Conservation (phyloP, 257 asterid genomes). For the Echium plantagineum region DNA sequence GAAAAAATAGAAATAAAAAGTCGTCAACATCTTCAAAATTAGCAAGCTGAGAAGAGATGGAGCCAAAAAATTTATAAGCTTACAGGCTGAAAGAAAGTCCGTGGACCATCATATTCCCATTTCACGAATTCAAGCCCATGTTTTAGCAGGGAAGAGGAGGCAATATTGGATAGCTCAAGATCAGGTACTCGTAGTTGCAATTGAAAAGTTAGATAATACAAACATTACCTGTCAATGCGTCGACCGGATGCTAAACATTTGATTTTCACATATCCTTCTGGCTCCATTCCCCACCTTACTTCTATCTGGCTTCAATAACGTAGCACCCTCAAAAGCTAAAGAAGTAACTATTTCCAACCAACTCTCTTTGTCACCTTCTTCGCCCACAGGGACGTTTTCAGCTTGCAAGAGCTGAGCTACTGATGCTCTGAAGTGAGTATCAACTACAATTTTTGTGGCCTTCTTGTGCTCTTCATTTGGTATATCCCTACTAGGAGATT, state of each 20-base stretch:
- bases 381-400: conserved; percentile 36
- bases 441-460: conserved; percentile 54
- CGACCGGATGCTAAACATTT: conserved; percentile 66
- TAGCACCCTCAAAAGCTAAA: conserved; percentile 79
- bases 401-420: conserved; percentile 59
- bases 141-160: background rate
- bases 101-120: background rate
- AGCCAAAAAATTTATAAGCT: no score
- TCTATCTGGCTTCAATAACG: conserved; percentile 61
- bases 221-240: conserved; percentile 46
- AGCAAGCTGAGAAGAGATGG: background rate
- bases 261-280: conserved; percentile 76
- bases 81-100: no score
- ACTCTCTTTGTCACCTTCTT: conserved; percentile 29
- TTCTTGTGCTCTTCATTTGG: conserved; percentile 57
- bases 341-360: conserved; percentile 59
- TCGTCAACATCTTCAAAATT: background rate
- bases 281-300: conserved; percentile 85
- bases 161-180: conserved; percentile 4
- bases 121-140: background rate
- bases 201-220: background rate
- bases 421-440: conserved; percentile 52
- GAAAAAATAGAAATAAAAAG: background rate
- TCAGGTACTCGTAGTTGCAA: background rate
- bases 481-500: conserved; percentile 47